These are phyloP conservation scores for Kappamyces sp. DNA, from an alignment of 192 early-diverging fungal genomes.

Conservation along the genomic window DNA sequence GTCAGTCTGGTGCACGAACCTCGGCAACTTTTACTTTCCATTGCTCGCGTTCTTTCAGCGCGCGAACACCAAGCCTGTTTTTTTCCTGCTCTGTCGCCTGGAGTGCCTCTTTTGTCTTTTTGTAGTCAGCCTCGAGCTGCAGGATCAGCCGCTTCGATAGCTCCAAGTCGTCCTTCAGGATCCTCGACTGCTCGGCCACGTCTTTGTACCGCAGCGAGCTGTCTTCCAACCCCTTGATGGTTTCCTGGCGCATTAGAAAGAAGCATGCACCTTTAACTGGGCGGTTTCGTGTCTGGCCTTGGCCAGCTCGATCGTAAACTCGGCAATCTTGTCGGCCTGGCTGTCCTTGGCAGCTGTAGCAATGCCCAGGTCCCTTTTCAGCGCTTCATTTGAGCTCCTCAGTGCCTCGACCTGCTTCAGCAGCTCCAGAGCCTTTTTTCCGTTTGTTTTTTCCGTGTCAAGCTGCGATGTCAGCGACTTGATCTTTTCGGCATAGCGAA, in stretches of 20 bases:
- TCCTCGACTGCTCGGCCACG: too few species aligned
- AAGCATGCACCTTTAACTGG: too few species aligned
- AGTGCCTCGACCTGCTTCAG: slow-evolving; percentile 3
- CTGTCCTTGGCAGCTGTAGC: too few species aligned
- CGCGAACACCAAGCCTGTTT: slow-evolving; percentile 16
- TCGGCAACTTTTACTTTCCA: slow-evolving; percentile 34
- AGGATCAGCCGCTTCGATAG: neutral
- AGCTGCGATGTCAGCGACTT: slow-evolving; percentile 23
- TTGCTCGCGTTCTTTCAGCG: slow-evolving; percentile 41
- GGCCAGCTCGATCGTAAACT: too few species aligned
- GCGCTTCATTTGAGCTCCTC: neutral
- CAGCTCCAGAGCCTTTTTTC: neutral
- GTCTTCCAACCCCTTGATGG: too few species aligned
- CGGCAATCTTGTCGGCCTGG: too few species aligned
- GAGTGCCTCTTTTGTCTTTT: neutral
- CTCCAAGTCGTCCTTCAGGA: too few species aligned
- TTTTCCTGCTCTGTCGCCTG: slow-evolving; percentile 26
- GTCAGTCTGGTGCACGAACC: slow-evolving; percentile 5
- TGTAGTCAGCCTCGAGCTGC: neutral
- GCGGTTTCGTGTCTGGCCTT: too few species aligned
- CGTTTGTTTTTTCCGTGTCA: slow-evolving; percentile 4
- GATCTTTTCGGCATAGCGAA: slow-evolving; percentile 28
- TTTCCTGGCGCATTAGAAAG: too few species aligned
- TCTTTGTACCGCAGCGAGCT: too few species aligned
- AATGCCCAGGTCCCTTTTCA: too few species aligned